Evolutionary conservation across 495 filamentous ascomycete genomes (phyloP).

Genomic region (Annulohypoxylon moriforme): DNA sequence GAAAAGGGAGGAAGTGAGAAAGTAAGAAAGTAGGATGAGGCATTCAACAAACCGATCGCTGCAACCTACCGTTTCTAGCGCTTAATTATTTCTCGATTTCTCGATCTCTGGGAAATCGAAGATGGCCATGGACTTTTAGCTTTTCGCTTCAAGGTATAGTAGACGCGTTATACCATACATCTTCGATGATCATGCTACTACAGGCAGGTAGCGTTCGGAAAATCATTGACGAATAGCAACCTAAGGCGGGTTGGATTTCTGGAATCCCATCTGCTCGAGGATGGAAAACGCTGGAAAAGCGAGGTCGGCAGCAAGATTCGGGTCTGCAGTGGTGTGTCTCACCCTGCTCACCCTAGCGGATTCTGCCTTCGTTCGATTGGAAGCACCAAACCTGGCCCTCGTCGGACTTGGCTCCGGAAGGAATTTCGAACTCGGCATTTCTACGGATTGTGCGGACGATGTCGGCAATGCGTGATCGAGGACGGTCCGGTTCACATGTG

Average conservation of each 20-base stretch:
- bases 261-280: background rate
- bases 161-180: slow-evolving; percentile 8
- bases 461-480: slow-evolving; percentile 1
- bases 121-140: background rate
- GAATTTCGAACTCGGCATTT: background rate
- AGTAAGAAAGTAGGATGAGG: slow-evolving; percentile 3
- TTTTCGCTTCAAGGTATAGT: background rate
- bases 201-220: slow-evolving; percentile 21
- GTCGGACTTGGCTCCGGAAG: background rate
- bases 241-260: background rate
- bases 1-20: background rate
- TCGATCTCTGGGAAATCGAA: background rate
- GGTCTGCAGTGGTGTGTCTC: slow-evolving; percentile 1
- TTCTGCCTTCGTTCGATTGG: background rate
- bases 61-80: background rate
- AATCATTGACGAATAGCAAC: background rate
- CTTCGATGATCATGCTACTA: slow-evolving; percentile 23
- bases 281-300: background rate
- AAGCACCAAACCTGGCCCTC: background rate
- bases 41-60: background rate
- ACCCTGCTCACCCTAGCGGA: background rate
- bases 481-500: background rate
- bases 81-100: background rate
- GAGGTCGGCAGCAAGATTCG: slow-evolving; percentile 1
- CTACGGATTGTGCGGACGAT: background rate